A percentile compares a stretch with the other conserved stretches of the same genome.
Evolutionary conservation across 495 filamentous ascomycete genomes (phyloP).

Genomic region (Bathelium albidoporum): DNA sequence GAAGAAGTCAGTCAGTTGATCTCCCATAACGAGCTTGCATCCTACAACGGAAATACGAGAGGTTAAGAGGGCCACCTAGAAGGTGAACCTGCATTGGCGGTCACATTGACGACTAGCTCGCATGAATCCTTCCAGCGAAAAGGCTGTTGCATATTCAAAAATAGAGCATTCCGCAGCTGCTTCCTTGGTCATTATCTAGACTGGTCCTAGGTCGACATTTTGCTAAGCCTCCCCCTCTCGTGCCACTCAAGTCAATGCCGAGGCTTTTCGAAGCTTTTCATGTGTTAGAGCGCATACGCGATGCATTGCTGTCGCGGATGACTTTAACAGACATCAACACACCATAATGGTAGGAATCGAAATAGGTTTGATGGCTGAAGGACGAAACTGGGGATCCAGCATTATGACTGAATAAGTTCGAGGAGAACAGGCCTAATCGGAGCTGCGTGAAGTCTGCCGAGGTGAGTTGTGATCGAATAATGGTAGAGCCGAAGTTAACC

Average conservation of each 20-base stretch:
- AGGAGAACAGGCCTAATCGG: no score
- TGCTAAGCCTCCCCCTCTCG: not conserved
- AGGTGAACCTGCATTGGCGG: not conserved
- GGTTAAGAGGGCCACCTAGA: not conserved
- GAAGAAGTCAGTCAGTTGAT: conserved; percentile 1
- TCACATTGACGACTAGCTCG: not conserved
- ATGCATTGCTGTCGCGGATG: no score
- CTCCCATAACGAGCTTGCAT: not conserved
- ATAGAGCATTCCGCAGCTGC: not conserved
- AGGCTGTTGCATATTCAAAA: not conserved
- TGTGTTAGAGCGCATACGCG: conserved; percentile 3
- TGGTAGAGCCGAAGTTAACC: no score
- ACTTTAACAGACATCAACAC: no score
- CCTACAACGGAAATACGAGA: not conserved
- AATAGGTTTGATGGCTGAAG: no score
- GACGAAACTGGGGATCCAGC: no score
- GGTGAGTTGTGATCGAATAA: no score
- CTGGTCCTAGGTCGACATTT: not conserved
- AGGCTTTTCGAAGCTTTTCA: not conserved
- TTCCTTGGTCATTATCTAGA: not conserved
- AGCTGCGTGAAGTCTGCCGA: no score
- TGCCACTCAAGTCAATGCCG: not conserved
- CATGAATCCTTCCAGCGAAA: not conserved
- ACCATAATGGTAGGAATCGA: no score
- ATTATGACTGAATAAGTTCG: no score